These are phyloP conservation scores for Collybia nuda DNA, from an alignment of 768 basidiomycete genomes.

Conservation along the genomic window DNA sequence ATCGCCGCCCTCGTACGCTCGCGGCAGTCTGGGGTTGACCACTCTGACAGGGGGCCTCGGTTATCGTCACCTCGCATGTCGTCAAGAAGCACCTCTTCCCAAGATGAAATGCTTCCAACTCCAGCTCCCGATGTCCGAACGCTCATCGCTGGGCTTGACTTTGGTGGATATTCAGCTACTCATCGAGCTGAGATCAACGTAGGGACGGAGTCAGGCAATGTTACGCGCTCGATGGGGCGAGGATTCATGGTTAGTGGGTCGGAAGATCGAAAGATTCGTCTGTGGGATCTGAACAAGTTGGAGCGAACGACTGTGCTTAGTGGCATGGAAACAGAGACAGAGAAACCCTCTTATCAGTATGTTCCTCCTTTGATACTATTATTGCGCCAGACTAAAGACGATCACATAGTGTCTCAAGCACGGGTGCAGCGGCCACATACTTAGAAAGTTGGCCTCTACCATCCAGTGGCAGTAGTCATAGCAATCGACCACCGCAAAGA, in stretches of 20 bases:
- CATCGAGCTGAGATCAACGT: slow-evolving; percentile 53
- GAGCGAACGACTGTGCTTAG: slow-evolving; percentile 79
- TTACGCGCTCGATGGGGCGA: slow-evolving; percentile 38
- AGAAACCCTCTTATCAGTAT: slow-evolving; percentile 78
- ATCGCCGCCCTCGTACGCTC: slow-evolving; percentile 81
- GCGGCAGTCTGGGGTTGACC: slow-evolving; percentile 37
- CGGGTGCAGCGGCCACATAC: slow-evolving; percentile 48
- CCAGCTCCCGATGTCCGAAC: slow-evolving; percentile 71
- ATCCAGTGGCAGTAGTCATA: slow-evolving; percentile 42
- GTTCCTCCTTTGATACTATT: slow-evolving; percentile 10
- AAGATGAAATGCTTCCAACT: slow-evolving; percentile 34
- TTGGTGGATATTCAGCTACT: slow-evolving; percentile 63
- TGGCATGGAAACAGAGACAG: slow-evolving; percentile 72
- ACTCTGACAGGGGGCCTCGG: slow-evolving; percentile 25
- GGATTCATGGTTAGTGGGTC: slow-evolving; percentile 89
- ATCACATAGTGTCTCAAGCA: slow-evolving; percentile 31
- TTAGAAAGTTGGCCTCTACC: slow-evolving; percentile 63
- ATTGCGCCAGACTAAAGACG: not conserved
- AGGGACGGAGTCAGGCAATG: slow-evolving; percentile 32
- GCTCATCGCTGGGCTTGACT: slow-evolving; percentile 71
- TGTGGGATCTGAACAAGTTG: slow-evolving; percentile 82
- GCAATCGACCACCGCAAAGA: slow-evolving; percentile 70
- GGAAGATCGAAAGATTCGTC: slow-evolving; percentile 81
- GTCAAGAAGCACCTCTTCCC: slow-evolving; percentile 28
- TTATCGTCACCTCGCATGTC: slow-evolving; percentile 8